A percentile compares a stretch with the other conserved stretches of the same genome.
Conservation (phyloP, 768 basidiomycete genomes). For the button mushroom (Agaricus bisporus) region DNA sequence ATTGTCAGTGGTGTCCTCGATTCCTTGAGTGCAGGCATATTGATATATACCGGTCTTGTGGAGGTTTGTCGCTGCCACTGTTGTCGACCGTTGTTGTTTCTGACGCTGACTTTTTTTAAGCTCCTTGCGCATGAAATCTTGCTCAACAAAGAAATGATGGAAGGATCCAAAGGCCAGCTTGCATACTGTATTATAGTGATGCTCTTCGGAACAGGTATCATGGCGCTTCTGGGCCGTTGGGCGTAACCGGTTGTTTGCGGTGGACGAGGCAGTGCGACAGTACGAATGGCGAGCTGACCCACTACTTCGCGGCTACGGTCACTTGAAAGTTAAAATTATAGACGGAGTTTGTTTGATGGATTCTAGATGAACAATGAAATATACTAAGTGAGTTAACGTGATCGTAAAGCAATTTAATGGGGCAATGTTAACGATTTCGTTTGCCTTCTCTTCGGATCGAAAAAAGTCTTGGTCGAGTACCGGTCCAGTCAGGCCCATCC, state of each 20-base stretch:
- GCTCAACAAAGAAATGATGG: conserved; percentile 81
- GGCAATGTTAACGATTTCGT: no score
- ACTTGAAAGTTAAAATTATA: no score
- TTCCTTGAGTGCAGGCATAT: conserved; percentile 78
- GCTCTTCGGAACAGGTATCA: conserved; percentile 75
- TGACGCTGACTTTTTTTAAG: conserved; percentile 26
- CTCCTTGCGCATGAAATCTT: conserved; percentile 93
- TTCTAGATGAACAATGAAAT: no score
- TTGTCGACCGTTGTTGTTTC: not conserved
- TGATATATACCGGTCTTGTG: conserved; percentile 83
- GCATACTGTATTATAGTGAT: conserved; percentile 70
- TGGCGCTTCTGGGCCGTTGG: conserved; percentile 90
- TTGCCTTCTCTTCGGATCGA: no score
- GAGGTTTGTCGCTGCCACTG: conserved; percentile 40
- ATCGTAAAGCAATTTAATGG: no score
- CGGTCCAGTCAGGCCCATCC: no score
- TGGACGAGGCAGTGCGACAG: no score
- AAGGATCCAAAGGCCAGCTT: conserved; percentile 56
- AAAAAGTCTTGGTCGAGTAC: no score
- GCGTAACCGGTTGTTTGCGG: conserved; percentile 38
- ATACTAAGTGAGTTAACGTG: no score
- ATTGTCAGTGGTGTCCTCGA: conserved; percentile 86
- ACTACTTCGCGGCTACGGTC: no score
- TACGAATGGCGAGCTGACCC: no score
- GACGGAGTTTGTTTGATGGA: no score